A percentile compares a stretch with the other conserved stretches of the same genome.
Conservation (phyloP, 768 basidiomycete genomes). For the Cystofilobasidium macerans region DNA sequence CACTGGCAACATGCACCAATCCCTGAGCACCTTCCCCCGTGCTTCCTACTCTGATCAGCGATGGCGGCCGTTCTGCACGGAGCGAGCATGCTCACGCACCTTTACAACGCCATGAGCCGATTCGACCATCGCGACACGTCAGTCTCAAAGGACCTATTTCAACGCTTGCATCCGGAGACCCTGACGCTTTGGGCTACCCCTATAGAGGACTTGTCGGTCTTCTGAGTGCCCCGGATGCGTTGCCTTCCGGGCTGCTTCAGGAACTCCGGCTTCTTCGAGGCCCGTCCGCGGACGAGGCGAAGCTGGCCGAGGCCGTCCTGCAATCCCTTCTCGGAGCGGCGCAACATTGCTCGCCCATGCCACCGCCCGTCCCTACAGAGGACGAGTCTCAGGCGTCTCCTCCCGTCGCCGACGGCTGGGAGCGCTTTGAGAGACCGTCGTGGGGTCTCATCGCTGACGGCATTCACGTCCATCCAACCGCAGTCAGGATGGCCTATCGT, state of each 20-base stretch:
- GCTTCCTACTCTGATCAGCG: conserved; percentile 43
- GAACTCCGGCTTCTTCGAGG: no score
- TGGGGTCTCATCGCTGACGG: conserved; percentile 87
- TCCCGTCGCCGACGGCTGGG: conserved; percentile 36
- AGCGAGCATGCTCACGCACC: conserved; percentile 75
- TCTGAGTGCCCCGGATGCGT: no score
- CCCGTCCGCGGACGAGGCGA: no score
- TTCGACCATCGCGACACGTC: conserved; percentile 23
- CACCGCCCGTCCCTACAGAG: background rate
- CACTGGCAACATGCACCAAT: no score
- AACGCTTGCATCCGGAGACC: no score
- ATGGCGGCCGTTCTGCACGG: conserved; percentile 61
- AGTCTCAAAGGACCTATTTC: conserved; percentile 42
- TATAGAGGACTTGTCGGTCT: conserved; percentile 46
- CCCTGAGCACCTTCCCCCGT: conserved; percentile 13
- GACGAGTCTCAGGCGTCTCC: background rate
- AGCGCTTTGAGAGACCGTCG: conserved; percentile 55
- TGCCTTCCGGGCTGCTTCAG: no score
- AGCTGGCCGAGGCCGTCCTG: no score
- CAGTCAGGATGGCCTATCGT: conserved; percentile 75
- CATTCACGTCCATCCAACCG: conserved; percentile 80
- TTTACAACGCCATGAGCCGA: conserved; percentile 89
- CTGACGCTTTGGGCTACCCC: no score
- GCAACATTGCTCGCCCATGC: conserved; percentile 31
- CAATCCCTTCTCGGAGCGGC: no score